Evolutionary conservation across 2,329 filamentous ascomycete species (phyloP).

Genomic region (Venturia effusa): DNA sequence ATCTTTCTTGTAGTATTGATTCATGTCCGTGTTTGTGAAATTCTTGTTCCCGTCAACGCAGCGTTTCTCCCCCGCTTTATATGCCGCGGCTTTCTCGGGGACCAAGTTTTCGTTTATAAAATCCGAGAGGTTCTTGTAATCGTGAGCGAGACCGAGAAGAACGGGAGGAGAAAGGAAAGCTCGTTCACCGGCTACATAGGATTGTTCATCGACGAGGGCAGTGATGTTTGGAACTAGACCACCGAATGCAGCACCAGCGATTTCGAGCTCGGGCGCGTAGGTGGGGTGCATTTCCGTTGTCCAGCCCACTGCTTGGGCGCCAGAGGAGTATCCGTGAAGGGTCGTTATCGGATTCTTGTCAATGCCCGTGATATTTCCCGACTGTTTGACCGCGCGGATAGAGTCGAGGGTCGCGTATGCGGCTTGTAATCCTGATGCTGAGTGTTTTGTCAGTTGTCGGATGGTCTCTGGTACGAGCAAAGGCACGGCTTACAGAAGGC

Average conservation of each 20-base stretch:
- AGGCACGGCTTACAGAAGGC: neutral
- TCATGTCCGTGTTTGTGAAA: conserved; percentile 6
- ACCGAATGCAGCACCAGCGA: conserved; percentile 10
- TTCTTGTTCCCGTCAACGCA: conserved; percentile 10
- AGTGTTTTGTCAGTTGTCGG: neutral
- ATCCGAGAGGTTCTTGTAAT: conserved; percentile 9
- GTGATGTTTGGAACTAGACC: conserved; percentile 11
- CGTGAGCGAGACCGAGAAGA: conserved; percentile 10
- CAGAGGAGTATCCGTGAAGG: conserved; percentile 8
- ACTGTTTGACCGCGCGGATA: conserved; percentile 10
- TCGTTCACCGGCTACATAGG: neutral
- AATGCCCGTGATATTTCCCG: conserved; percentile 9
- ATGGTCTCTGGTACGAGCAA: neutral
- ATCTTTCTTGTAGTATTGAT: conserved; percentile 1
- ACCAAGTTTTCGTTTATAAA: conserved; percentile 7
- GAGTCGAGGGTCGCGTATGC: conserved; percentile 10
- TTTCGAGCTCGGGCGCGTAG: conserved; percentile 11
- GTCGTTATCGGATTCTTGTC: neutral
- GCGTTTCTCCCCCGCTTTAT: neutral
- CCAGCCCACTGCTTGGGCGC: conserved; percentile 4
- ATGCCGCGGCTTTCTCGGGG: neutral
- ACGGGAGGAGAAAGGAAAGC: neutral
- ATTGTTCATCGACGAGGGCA: neutral
- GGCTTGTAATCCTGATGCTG: conserved; percentile 6
- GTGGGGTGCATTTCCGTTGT: conserved; percentile 8